Evolutionary conservation across 2,329 filamentous ascomycete genomes (phyloP).

Genomic region (Balansia obtecta): DNA sequence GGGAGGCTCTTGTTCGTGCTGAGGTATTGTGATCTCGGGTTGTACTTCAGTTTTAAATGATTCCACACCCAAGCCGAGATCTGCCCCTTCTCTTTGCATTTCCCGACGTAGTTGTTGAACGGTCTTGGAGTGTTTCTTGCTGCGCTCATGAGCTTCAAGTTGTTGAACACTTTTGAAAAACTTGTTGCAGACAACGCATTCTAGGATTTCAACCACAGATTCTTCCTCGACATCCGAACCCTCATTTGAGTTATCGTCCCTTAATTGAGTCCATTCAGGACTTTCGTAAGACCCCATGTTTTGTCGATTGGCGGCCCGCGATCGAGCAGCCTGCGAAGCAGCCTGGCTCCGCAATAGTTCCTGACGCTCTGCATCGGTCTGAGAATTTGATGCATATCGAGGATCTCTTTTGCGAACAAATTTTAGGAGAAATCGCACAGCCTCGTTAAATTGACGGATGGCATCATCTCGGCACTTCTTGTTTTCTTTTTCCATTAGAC

Average conservation of each 20-base stretch:
- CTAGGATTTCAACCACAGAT: slow-evolving; percentile 47
- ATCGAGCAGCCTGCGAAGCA: slow-evolving; percentile 71
- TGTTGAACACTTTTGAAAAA: slow-evolving; percentile 87
- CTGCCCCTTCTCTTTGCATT: slow-evolving; percentile 69
- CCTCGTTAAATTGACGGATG: slow-evolving; percentile 81
- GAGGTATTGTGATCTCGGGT: neutral
- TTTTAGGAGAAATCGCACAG: slow-evolving; percentile 70
- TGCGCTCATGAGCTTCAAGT: slow-evolving; percentile 82
- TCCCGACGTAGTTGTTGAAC: slow-evolving; percentile 67
- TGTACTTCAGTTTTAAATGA: neutral
- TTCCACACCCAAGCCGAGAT: slow-evolving; percentile 34
- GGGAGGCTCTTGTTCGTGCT: neutral
- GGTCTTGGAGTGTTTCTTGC: slow-evolving; percentile 89
- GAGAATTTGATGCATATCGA: slow-evolving; percentile 63
- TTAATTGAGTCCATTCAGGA: slow-evolving; percentile 63
- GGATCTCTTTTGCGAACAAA: slow-evolving; percentile 90
- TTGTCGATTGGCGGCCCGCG: slow-evolving; percentile 68
- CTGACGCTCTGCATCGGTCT: slow-evolving; percentile 71
- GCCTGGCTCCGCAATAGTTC: slow-evolving; percentile 65
- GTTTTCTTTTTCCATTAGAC: slow-evolving; percentile 94
- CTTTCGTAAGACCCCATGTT: slow-evolving; percentile 53
- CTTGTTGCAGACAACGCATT: slow-evolving; percentile 68
- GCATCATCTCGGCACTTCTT: slow-evolving; percentile 71
- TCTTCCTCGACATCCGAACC: slow-evolving; percentile 44
- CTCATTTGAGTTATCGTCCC: slow-evolving; percentile 38